Base-by-base conservation (phyloP, 2,329 filamentous ascomycete genomes). In the Lachnellula cervina region DNA sequence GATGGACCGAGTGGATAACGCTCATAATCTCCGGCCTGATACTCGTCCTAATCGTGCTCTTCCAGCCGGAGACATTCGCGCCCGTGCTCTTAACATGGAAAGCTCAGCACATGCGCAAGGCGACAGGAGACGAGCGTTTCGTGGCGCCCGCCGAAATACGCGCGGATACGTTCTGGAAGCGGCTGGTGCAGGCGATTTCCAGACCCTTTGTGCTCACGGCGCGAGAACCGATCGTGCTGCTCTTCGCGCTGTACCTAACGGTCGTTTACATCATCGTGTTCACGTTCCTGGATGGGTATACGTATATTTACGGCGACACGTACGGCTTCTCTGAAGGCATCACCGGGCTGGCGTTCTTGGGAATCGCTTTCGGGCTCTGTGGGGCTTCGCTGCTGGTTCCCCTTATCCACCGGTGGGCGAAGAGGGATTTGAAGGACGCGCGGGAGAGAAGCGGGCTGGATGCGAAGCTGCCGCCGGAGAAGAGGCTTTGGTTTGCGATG, bases 321-420 rank as follows among this genome's bases (percentile, higher is more conserved):
- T 62, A 63, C 38, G 49, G 52, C 4, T 72, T 78, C 28, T 65
- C 62, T 0, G 66, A 72, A 8, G 74, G 76, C 0, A 61, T 76
- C 0, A 70, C 71, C 11, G 72, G 72, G 43, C 66, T 74, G n/a
- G 66, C 69, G 35, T 79, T 76, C 64, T 55, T 73, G 13, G 70
- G 71, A 16, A 75, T 79, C 59, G 72, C 69, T 3, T 51, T 74
- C 1, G 75, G 75, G 0, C 66, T 70, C 0, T 65, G 67, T 32
- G 57, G 72, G 46, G 69, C 69, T 45, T 66, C 69, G 34, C 40
- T 66, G 0, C 54, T 75, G 0, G 66, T 70, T 23, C 54, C 67
- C 1, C 51, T 75, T 0, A 67, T 75, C 6, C 71, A 72, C 59
- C 67, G 62, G 57, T 68, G 58, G 64, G 62, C 57, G 21, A 61